These are phyloP conservation scores for Torulaspora maleeae DNA, from an alignment of 805 yeast genomes.

Conservation along the genomic window DNA sequence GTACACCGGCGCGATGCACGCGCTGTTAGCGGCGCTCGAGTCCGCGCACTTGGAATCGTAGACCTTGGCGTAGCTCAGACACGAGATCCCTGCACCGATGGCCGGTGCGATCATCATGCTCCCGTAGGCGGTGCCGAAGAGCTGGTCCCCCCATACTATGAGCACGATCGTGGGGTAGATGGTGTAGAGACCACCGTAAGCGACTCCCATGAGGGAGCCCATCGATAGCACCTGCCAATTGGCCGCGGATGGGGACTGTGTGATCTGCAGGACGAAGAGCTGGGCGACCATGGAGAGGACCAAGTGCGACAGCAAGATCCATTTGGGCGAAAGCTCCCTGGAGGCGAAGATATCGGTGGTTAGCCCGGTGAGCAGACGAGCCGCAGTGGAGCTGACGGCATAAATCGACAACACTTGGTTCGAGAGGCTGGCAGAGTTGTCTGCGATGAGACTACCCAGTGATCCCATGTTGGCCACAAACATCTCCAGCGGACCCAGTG, in stretches of 20 bases:
- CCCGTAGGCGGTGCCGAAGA: conserved; percentile 93
- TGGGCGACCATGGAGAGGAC: conserved; percentile 39
- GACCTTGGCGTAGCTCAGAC: conserved; percentile 61
- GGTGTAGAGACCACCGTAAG: conserved; percentile 83
- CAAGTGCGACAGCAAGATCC: conserved; percentile 34
- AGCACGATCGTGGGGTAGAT: conserved; percentile 81
- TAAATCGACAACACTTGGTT: conserved; percentile 49
- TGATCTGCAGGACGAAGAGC: conserved; percentile 22
- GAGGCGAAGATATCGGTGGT: conserved; percentile 55
- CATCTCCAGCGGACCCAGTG: conserved; percentile 81
- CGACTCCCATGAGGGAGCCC: conserved; percentile 57
- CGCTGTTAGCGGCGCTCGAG: conserved; percentile 3
- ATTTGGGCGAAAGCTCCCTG: conserved; percentile 29
- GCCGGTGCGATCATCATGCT: conserved; percentile 86
- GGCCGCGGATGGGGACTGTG: conserved; percentile 20
- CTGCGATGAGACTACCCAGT: conserved; percentile 41
- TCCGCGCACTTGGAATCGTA: conserved; percentile 43
- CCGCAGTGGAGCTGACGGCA: conserved; percentile 65
- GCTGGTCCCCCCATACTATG: conserved; percentile 79
- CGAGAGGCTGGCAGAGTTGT: conserved; percentile 19
- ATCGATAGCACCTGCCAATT: conserved; percentile 10
- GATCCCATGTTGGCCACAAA: conserved; percentile 81
- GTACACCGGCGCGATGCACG: conserved; percentile 25
- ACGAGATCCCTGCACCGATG: conserved; percentile 64
- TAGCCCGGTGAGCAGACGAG: conserved; percentile 65